Conservation (phyloP, 345 rosid species). For the Eucalyptus tenuipes region DNA sequence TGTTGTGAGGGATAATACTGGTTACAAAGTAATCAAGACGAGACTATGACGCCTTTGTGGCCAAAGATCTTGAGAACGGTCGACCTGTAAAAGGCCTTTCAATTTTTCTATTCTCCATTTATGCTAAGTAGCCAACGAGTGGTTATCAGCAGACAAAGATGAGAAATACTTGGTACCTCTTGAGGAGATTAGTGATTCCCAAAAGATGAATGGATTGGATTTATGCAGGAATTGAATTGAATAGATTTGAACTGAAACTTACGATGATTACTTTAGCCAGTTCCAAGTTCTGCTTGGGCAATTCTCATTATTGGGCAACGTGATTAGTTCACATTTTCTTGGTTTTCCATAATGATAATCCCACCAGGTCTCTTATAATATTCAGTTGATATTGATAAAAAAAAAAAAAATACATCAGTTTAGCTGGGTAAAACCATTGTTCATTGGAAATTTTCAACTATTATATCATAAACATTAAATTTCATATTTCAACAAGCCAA, state of each 20-base stretch:
- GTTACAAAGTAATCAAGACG: background rate
- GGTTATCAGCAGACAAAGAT: background rate
- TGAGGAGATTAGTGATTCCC: background rate
- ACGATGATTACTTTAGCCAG: background rate
- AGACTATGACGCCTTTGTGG: background rate
- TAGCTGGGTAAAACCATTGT: background rate
- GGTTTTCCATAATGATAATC: background rate
- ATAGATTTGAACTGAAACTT: background rate
- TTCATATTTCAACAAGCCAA: background rate
- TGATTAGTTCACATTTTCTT: background rate
- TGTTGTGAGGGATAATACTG: background rate
- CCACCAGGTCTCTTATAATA: background rate
- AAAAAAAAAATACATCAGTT: background rate
- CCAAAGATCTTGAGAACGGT: background rate
- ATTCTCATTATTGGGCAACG: background rate
- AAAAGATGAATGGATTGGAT: background rate
- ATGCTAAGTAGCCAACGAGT: background rate
- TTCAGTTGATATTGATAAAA: background rate
- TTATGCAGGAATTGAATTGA: background rate
- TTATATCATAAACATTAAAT: background rate
- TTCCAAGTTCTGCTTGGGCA: background rate
- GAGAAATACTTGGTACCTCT: background rate
- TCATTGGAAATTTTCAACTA: background rate
- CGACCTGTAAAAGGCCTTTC: background rate
- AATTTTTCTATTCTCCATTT: background rate